Percentiles rank a stretch among this genome's conserved stretches.
These are phyloP conservation scores for Coemansia sp. DNA, from an alignment of 371 early-diverging fungal species.

Conservation along the genomic window DNA sequence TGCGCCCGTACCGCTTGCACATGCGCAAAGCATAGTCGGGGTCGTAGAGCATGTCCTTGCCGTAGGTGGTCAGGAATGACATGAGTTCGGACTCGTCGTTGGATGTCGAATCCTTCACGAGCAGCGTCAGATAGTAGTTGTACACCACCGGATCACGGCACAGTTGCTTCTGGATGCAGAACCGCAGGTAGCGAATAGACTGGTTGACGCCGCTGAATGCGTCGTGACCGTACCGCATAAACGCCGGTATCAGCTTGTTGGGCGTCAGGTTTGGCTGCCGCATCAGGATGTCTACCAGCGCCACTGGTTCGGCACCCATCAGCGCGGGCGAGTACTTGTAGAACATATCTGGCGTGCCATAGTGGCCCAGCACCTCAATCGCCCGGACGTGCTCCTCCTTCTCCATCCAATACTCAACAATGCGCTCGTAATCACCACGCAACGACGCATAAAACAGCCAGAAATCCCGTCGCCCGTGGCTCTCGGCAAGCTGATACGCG, in stretches of 20 bases:
- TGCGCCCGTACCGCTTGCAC: conserved; percentile 71
- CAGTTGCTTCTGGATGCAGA: conserved; percentile 70
- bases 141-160: conserved; percentile 86
- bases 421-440: conserved; percentile 77
- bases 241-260: conserved; percentile 80
- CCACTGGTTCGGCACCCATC: conserved; percentile 78
- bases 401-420: conserved; percentile 77
- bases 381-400: conserved; percentile 74
- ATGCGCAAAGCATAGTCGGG: conserved; percentile 84
- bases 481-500: conserved; percentile 74
- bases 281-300: conserved; percentile 82
- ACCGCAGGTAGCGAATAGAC: conserved; percentile 83
- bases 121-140: conserved; percentile 84
- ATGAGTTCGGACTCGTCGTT: conserved; percentile 65
- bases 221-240: conserved; percentile 71
- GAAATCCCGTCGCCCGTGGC: conserved; percentile 79
- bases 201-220: conserved; percentile 61
- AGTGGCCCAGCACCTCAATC: conserved; percentile 67
- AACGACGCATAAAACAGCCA: conserved; percentile 73
- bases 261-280: conserved; percentile 78
- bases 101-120: conserved; percentile 67
- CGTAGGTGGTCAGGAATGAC: conserved; percentile 71
- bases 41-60: conserved; percentile 73
- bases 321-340: conserved; percentile 83
- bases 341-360: conserved; percentile 71